Evolutionary conservation across 345 rosid species (phyloP), one percentile per base, ranked within the genome.

Genomic region (Durio zibethinus): DNA sequence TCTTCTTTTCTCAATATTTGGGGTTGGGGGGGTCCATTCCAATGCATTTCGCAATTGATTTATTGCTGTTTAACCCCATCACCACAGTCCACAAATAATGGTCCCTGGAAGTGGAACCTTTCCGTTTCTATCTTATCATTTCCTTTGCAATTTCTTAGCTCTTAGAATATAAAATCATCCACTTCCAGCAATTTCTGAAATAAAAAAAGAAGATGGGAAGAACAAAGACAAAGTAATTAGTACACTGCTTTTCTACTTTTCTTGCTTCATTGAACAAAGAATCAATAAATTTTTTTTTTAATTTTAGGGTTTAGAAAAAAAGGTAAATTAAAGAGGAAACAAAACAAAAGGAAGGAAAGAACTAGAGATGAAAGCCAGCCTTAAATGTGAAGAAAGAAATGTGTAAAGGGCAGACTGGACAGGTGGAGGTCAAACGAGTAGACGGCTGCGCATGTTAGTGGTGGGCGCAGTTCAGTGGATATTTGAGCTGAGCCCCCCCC

Each of bases 401-500:
- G 35, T 15, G 4, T n/a, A 1, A 36, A 36, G 14, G 12, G 40
- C 2, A 2, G 12, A 1, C 15, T 4, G 4, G 20, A 61, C n/a
- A 29, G 48, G 61, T 59, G 40, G 31, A 16, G 15, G 23, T 27
- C 36, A 31, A 61, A 27, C 4, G 66, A 6, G n/a, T 10, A 61
- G 67, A 16, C 40, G 45, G 72, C 43, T 47, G 71, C 70, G 33
- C 81, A 50, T 77, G 78, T 50, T 74, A 47, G 27, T 70, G 42
- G 59, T 15, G 25, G 73, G 38, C 56, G 20, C 18, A 16, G 7
- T n/a, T 18, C 52, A 14, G 3, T 4, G 43, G 59, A 7, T 33
- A 18, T n/a, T n/a, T 29, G 23, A 73, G 57, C n/a, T 48, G 54
- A 48, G n/a, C 73, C 71, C 60, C 84, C 77, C 69, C 54, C 70